Evolutionary conservation across 129 eudicot species (phyloP).

Genomic region (Kitagawia praeruptora): DNA sequence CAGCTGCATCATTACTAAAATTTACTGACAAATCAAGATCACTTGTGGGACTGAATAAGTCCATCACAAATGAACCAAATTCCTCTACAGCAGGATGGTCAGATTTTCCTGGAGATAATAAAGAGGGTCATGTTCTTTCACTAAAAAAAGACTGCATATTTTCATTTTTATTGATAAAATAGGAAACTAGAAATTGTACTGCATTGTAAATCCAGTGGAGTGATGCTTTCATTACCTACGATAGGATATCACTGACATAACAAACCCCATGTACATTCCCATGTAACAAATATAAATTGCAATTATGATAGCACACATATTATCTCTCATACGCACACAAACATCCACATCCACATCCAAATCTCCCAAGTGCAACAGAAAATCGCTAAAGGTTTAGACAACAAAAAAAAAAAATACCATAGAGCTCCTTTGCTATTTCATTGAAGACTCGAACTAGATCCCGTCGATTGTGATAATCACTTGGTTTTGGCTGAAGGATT

Average conservation of each 20-base stretch:
- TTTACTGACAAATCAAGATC: conserved; percentile 91
- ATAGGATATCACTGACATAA: not conserved
- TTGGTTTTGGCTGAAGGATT: conserved; percentile 49
- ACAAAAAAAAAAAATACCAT: conserved; percentile 37
- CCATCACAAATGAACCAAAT: conserved; percentile 93
- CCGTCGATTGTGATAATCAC: conserved; percentile 60
- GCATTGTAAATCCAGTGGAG: not conserved
- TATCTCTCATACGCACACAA: not conserved
- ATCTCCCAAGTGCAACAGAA: not conserved
- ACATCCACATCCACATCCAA: not conserved
- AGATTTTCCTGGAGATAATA: conserved; percentile 33
- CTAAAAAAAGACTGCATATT: not conserved
- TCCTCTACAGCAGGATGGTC: conserved; percentile 62
- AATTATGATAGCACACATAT: not conserved
- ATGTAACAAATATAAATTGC: not conserved
- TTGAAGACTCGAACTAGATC: conserved; percentile 65
- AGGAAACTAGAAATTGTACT: not conserved
- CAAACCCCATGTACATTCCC: not conserved
- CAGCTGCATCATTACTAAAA: conserved; percentile 31
- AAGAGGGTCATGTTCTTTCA: not conserved
- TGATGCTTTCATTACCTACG: not conserved
- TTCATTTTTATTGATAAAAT: not conserved
- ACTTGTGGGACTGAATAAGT: conserved; percentile 71
- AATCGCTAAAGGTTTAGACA: not conserved
- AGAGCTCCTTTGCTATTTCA: conserved; percentile 73